phyloP scores from a whole-genome alignment of 2,329 filamentous ascomycete genomes.

The Graphilbum sp. region DNA sequence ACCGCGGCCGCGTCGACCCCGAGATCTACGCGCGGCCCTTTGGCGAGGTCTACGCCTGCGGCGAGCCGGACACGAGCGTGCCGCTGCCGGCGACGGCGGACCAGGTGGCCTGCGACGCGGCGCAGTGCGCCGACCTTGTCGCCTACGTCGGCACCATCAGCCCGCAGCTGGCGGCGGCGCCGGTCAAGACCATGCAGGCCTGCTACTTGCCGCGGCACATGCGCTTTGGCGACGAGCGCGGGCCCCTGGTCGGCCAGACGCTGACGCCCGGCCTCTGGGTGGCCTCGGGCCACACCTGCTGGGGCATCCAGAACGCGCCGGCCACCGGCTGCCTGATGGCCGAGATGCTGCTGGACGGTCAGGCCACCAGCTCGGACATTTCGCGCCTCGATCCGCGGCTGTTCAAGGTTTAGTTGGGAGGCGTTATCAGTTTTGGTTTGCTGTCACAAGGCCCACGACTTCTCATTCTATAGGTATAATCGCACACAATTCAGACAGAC shows the following conservation, averaged over 20 bases:
- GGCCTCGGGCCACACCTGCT: conserved; percentile 87
- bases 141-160: conserved; percentile 57
- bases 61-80: conserved; percentile 60
- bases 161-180: conserved; percentile 47
- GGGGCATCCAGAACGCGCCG: conserved; percentile 94
- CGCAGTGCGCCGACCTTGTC: conserved; percentile 69
- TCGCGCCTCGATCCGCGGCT: conserved; percentile 49
- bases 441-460: no score
- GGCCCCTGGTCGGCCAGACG: conserved; percentile 65
- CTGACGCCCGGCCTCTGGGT: conserved; percentile 59
- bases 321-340: conserved; percentile 71
- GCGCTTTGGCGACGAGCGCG: conserved; percentile 39
- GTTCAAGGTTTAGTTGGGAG: conserved; percentile 30
- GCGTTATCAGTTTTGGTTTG: no score
- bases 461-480: no score
- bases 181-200: conserved; percentile 64
- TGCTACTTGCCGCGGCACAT: conserved; percentile 80
- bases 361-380: conserved; percentile 50
- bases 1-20: conserved; percentile 54
- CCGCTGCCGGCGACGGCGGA: conserved; percentile 64
- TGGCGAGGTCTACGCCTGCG: conserved; percentile 85
- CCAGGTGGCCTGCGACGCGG: conserved; percentile 57
- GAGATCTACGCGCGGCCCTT: conserved; percentile 89
- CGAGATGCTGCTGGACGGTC: conserved; percentile 61
- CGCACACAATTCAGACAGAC: no score